phyloP scores from a whole-genome alignment of 2,329 filamentous ascomycete genomes.

The Clathrospora elynae region DNA sequence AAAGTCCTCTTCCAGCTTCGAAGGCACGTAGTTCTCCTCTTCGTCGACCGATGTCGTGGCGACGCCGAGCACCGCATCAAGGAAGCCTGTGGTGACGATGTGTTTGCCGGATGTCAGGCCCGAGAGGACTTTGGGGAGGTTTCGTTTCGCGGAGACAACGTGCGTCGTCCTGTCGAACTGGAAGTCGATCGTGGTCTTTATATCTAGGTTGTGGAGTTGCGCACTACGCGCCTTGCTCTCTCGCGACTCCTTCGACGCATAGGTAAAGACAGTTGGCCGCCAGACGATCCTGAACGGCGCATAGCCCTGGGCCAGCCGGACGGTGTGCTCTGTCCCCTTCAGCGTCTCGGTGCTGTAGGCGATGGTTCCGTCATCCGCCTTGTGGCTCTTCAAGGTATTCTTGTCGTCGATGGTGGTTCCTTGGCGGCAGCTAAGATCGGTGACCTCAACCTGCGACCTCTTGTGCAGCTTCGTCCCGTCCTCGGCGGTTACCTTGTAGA shows the following conservation, averaged over 20 bases:
- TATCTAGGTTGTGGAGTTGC: slow-evolving; percentile 80
- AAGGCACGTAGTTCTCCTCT: slow-evolving; percentile 57
- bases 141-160: slow-evolving; percentile 85
- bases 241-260: slow-evolving; percentile 73
- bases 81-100: slow-evolving; percentile 74
- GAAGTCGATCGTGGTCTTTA: slow-evolving; percentile 81
- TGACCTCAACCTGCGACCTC: slow-evolving; percentile 72
- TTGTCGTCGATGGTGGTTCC: slow-evolving; percentile 79
- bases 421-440: slow-evolving; percentile 78
- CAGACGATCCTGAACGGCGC: slow-evolving; percentile 73
- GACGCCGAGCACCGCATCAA: slow-evolving; percentile 71
- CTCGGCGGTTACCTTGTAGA: slow-evolving; percentile 67
- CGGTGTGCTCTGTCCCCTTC: slow-evolving; percentile 58
- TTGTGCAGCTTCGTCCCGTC: slow-evolving; percentile 68
- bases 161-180: slow-evolving; percentile 76
- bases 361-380: slow-evolving; percentile 46
- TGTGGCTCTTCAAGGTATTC: slow-evolving; percentile 66
- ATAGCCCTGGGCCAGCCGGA: slow-evolving; percentile 74
- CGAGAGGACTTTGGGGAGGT: slow-evolving; percentile 84
- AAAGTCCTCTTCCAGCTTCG: slow-evolving; percentile 78
- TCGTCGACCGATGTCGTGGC: slow-evolving; percentile 51
- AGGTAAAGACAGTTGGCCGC: slow-evolving; percentile 79
- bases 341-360: slow-evolving; percentile 32
- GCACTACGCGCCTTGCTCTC: slow-evolving; percentile 57
- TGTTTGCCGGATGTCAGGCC: slow-evolving; percentile 80